Evolutionary conservation across 2,329 filamentous ascomycete genomes (phyloP), one percentile per base, ranked within the genome.

Genomic region (Dothistroma septosporum): DNA sequence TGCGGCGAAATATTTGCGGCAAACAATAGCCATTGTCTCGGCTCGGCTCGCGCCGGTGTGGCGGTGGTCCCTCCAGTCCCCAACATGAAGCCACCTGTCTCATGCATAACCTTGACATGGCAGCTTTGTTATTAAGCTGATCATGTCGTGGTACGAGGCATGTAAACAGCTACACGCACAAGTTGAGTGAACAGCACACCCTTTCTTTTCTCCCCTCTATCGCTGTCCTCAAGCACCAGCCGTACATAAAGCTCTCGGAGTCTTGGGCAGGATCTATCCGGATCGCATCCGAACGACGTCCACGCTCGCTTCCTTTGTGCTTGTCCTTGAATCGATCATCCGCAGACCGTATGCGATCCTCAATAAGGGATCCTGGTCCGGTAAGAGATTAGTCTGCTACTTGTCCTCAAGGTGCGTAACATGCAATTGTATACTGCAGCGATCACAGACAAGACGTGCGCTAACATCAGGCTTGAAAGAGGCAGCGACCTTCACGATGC

Each of bases 401-500:
- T 48, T 55, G 57, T 50, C 57, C 47, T 57, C 53, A 31, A 57
- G 60, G 56, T 58, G 49, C 33, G 57, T 53, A 57, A 61, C 54
- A 50, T 55, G 55, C 21, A 47, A 48, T 21, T 52, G 41, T 41
- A 46, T 33, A 41, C 21, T 56, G 31, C 12, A n/a, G 16, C 54
- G 41, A 33, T 47, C n/a, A 19, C 16, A 21, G n/a, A 55, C 48
- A 44, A n/a, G 50, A 22, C 55, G 59, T 63, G 63, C 63, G 61
- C 63, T 65, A 61, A 65, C 63, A 61, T 61, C 33, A 57, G 63
- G 53, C 57, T 65, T 61, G 60, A 55, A 54, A 55, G 59, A 57
- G 53, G 37, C 44, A 28, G 52, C 21, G 35, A 61, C 47, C 56
- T 41, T 35, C 56, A 64, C 44, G 35, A 72, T 70, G 69, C 64